Base-by-base conservation (phyloP, 352 stramenopile species). In the Pythium sp. region DNA sequence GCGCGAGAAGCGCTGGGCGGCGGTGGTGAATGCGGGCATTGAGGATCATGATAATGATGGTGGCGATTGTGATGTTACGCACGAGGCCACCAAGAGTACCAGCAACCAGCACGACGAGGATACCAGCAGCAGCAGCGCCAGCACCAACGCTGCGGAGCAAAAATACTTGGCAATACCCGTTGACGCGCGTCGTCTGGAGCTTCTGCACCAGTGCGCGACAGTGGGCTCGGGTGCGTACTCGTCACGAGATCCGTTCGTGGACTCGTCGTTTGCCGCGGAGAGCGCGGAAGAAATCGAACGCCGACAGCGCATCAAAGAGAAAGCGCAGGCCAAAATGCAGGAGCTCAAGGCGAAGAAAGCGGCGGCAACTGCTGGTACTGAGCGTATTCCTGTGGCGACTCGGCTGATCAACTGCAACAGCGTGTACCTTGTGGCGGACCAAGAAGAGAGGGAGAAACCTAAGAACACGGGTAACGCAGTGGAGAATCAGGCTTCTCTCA, bases 121-220 rank as follows among this genome's bases (percentile, higher is more conserved):
- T 1, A 22, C 1, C 12, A 30, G 8, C 32, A 9, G 0, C 26
- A n/a, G 5, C 11, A 26, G 5, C 6, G 18, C 3, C 14, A 41
- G 5, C 34, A 51, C 14, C 26, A 67, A 60, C 5, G 12, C 0
- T 46, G 26, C 5, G 34, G 26, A 49, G 24, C 20, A 22, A 51
- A 63, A 66, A 47, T 36, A 28, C 28, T 28, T 58, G 59, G 58
- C 62, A 9, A 89, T 91, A 22, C 64, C 73, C 15, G 84, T 93
- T 14, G 78, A 91, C 60, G 68, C 81, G 18, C 65, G 72, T 0
- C 75, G 82, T 8, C 72, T 90, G 53, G 67, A 87, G 56, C 66
- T 93, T 15, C 68, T 93, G n/a, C 83, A 92, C 28, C 80, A 93
- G 74, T 94, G 87, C 57, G 87, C 84, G 3, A 86, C 74, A 2